Percentiles rank a stretch among this genome's conserved stretches.
Conservation (phyloP, 2,329 filamentous ascomycete genomes). For the Botrytis paeoniae region DNA sequence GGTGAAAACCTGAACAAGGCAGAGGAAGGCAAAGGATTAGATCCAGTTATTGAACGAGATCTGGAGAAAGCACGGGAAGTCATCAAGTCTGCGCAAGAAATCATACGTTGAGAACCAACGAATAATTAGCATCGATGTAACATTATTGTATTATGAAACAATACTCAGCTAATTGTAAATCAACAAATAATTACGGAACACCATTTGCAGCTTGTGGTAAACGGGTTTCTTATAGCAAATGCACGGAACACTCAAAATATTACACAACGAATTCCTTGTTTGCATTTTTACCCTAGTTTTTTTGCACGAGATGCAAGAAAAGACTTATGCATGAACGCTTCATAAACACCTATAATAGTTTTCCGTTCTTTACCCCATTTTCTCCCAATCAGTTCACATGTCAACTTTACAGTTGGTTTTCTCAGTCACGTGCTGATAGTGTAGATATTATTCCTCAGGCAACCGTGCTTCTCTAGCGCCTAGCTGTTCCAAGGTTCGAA, state of each 20-base stretch:
- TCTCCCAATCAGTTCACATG: neutral
- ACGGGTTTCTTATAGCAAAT: neutral
- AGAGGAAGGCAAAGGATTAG: constrained; percentile 12
- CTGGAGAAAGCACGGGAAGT: constrained; percentile 10
- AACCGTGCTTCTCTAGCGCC: neutral
- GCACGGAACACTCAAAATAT: neutral
- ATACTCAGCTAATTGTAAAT: constrained; percentile 7
- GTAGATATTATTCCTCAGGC: neutral
- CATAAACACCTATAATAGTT: neutral
- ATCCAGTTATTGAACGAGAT: constrained; percentile 11
- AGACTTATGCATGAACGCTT: neutral
- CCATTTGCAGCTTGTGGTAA: neutral
- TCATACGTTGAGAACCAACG: constrained; percentile 13
- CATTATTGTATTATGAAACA: constrained; percentile 17
- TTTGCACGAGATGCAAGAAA: neutral
- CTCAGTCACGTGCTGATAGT: neutral
- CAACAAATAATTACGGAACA: constrained; percentile 9
- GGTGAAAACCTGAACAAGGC: constrained; percentile 28
- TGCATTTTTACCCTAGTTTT: neutral
- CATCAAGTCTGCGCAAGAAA: constrained; percentile 14
- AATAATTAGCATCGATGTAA: constrained; percentile 18
- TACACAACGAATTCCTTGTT: neutral
- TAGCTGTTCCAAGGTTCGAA: neutral
- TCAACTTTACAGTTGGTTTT: too few relatives aligned
- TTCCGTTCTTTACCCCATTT: too few relatives aligned